phyloP scores from a whole-genome alignment of 305 asterid species.

The Solanum hybrid region DNA sequence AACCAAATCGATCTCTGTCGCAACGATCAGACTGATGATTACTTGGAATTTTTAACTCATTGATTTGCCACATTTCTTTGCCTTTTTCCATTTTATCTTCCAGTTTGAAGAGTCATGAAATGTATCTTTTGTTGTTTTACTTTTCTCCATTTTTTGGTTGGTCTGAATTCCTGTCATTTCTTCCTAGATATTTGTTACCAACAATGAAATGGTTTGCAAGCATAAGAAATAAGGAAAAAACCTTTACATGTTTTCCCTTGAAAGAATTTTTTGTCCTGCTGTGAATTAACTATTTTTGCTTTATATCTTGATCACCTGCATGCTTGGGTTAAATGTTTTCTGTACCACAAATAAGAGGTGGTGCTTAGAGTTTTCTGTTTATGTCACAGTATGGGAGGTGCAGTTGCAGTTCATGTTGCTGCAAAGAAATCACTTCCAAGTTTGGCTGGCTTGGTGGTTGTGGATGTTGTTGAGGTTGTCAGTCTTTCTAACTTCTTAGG shows the following conservation, averaged over 20 bases:
- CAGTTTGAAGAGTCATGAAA: background rate
- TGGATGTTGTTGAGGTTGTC: constrained; percentile 95
- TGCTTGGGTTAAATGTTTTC: background rate
- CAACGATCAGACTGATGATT: background rate
- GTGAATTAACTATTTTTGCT: background rate
- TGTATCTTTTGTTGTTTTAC: background rate
- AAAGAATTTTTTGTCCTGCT: background rate
- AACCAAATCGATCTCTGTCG: background rate
- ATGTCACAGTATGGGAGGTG: constrained; percentile 81
- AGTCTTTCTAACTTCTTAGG: background rate
- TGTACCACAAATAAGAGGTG: background rate
- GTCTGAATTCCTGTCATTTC: background rate
- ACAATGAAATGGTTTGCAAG: background rate
- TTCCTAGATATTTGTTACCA: background rate
- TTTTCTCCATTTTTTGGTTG: background rate
- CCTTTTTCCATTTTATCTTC: background rate
- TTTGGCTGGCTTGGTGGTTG: constrained; percentile 80
- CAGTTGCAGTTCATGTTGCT: constrained; percentile 82
- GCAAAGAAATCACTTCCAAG: constrained; percentile 71
- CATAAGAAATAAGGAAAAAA: background rate
- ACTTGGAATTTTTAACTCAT: background rate
- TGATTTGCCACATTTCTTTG: background rate
- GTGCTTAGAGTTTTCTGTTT: constrained; percentile 6
- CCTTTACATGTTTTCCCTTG: background rate
- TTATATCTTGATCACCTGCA: background rate